Evolutionary conservation across 257 asterid species (phyloP), one percentile per base, ranked within the genome.

Genomic region (Handroanthus guayacan): DNA sequence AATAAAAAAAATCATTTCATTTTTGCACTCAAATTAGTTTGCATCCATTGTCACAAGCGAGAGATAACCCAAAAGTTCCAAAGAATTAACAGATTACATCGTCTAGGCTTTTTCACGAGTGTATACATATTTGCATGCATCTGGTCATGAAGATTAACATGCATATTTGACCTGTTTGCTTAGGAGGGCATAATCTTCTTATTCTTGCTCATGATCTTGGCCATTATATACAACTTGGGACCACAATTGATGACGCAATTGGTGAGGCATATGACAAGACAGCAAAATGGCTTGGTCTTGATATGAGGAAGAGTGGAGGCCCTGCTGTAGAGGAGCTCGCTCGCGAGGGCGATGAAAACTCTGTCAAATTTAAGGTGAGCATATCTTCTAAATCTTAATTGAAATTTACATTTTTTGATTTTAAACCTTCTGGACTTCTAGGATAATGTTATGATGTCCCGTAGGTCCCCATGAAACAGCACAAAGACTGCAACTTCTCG

Each of bases 231-330:
- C 98, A 95, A 83, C 97, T 95, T 78, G 99, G 99, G 74, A 89
- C 99, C 61, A 78, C 99, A 11, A 74, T 93, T 67, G 99, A 95
- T 84, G 99, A 95, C 83, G 99, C 99, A 17, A 89, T 95, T 71
- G 99, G 99, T 18, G 99, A 95, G 89, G 97, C 99, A 75, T 95
- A 95, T 75, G 99, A 95, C 82, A 95, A 95, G 85, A 91, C 90
- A 18, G 98, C 98, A 70, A 93, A 93, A 86, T 95, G 98, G 99
- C 99, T 95, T 77, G 98, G 99, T 80, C 99, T 95, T 75, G 97
- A 95, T 83, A 10, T 95, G 89, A 90, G 98, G 69, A 95, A 80
- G 88, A 95, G 99, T 5, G 99, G 99, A n/a, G 99, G 99, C 57
- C 98, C 99, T 8, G 99, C 97, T 74, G 81, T 95, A 39, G 99